Conservation (phyloP, 1,284 basidiomycete genomes). For the Cutaneotrichosporon sp. region DNA sequence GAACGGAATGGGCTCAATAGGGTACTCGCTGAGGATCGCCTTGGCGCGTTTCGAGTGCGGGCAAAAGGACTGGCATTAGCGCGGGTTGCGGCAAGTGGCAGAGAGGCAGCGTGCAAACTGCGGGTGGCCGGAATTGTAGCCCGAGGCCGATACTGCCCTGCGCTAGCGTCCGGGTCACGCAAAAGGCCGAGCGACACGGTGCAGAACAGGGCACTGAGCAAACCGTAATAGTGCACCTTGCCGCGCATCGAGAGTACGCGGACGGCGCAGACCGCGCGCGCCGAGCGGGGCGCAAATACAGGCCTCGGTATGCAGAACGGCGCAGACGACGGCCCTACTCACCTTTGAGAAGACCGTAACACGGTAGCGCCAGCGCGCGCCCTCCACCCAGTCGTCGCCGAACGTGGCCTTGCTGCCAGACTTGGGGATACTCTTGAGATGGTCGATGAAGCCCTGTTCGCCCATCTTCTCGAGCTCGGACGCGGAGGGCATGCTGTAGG, state of each 20-base stretch:
- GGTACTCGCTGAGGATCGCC: conserved; percentile 36
- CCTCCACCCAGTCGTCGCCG: conserved; percentile 33
- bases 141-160: no score
- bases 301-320: not conserved
- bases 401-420: conserved; percentile 14
- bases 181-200: no score
- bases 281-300: no score
- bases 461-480: conserved; percentile 24
- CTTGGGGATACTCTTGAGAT: conserved; percentile 22
- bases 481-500: conserved; percentile 26
- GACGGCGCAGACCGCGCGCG: no score
- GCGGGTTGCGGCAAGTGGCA: no score
- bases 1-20: conserved; percentile 35
- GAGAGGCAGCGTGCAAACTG: no score
- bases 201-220: no score
- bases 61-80: conserved; percentile 38
- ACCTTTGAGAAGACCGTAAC: conserved; percentile 47
- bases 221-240: no score
- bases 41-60: conserved; percentile 47
- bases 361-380: conserved; percentile 30
- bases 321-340: no score
- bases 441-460: conserved; percentile 17
- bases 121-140: not conserved
- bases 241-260: no score
- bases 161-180: no score